Evolutionary conservation across 257 asterid genomes (phyloP).

Genomic region (Misopates orontium): DNA sequence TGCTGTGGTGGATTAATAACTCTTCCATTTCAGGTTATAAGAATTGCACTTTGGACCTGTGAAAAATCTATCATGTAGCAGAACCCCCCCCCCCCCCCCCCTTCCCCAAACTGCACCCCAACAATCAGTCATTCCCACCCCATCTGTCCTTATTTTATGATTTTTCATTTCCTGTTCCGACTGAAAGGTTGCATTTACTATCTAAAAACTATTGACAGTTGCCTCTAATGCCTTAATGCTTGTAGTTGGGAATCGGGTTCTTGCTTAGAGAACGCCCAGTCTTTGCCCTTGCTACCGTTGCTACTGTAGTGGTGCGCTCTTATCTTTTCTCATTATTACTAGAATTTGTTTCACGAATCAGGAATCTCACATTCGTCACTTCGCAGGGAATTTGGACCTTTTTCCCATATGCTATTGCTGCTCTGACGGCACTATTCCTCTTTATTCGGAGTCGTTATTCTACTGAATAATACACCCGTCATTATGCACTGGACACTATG

Average conservation of each 20-base stretch:
- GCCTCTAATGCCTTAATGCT: slow-evolving; percentile 8
- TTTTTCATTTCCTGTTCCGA: too few relatives aligned
- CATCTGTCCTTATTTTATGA: too few relatives aligned
- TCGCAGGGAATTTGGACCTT: slow-evolving; percentile 83
- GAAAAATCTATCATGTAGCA: too few relatives aligned
- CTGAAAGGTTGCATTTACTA: background rate
- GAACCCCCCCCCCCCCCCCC: too few relatives aligned
- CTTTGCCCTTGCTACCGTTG: slow-evolving; percentile 80
- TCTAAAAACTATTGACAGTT: background rate
- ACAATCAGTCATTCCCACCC: too few relatives aligned
- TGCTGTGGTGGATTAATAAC: slow-evolving; percentile 90
- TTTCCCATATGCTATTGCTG: slow-evolving; percentile 75
- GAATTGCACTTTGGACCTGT: too few relatives aligned
- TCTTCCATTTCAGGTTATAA: slow-evolving; percentile 73
- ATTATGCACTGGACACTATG: background rate
- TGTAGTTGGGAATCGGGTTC: slow-evolving; percentile 79
- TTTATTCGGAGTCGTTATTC: slow-evolving; percentile 53
- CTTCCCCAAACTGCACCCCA: too few relatives aligned
- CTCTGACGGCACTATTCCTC: slow-evolving; percentile 62
- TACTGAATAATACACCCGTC: slow-evolving; percentile 21
- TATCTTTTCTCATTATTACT: slow-evolving; percentile 16
- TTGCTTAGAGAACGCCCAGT: slow-evolving; percentile 75
- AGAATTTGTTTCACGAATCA: background rate
- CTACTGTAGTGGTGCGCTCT: slow-evolving; percentile 67
- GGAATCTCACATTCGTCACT: slow-evolving; percentile 15